phyloP scores from a whole-genome alignment of 2,329 filamentous ascomycete genomes.

The Arthrinium phaeospermum region DNA sequence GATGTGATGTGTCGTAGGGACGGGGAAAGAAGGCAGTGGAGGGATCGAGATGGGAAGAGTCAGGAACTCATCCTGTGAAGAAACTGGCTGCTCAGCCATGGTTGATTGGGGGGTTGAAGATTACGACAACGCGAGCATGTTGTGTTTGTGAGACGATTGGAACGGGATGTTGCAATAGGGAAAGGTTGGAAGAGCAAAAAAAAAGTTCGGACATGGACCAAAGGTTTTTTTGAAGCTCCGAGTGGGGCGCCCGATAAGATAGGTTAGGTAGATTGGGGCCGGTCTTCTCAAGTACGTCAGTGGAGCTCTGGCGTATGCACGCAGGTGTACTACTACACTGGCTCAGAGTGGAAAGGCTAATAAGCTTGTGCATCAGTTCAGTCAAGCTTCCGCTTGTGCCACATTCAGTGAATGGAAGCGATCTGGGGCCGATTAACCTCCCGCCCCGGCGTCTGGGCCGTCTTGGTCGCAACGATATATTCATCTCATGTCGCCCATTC shows the following conservation, averaged over 20 bases:
- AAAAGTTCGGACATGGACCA: background rate
- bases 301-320: no score
- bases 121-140: constrained; percentile 18
- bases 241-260: constrained; percentile 6
- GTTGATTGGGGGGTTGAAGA: background rate
- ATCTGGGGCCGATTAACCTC: background rate
- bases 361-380: background rate
- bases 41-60: constrained; percentile 73
- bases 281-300: background rate
- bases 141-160: constrained; percentile 4
- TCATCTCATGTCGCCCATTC: background rate
- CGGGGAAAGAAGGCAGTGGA: constrained; percentile 64
- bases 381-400: background rate
- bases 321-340: no score
- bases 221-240: constrained; percentile 14
- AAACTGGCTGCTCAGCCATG: constrained; percentile 42
- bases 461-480: background rate
- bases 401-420: background rate
- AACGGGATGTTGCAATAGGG: background rate
- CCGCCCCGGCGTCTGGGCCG: background rate
- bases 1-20: constrained; percentile 76
- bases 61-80: constrained; percentile 66
- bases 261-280: background rate
- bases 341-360: background rate
- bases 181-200: constrained; percentile 16